Evolutionary conservation across 164 flowering plant species (phyloP).

Genomic region (Euptelea pleiosperma): DNA sequence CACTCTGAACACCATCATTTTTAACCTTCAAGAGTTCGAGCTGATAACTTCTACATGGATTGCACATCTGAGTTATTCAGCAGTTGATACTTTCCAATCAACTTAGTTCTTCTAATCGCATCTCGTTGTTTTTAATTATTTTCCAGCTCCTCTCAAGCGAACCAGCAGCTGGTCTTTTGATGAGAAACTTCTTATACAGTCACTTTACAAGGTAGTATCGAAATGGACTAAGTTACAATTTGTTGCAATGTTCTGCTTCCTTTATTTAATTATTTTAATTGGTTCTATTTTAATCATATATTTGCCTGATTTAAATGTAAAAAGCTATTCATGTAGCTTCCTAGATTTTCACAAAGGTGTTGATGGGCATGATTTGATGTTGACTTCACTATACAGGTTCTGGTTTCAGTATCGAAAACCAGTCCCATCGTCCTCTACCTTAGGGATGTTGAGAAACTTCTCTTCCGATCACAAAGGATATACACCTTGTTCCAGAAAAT

Average conservation of each 20-base stretch:
- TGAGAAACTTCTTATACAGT: conserved; percentile 75
- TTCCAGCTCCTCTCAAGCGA: conserved; percentile 62
- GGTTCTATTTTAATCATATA: not conserved
- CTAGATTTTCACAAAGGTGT: not conserved
- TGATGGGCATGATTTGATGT: not conserved
- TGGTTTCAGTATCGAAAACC: conserved; percentile 58
- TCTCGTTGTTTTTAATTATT: not conserved
- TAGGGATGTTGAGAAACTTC: conserved; percentile 72
- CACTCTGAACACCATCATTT: no score
- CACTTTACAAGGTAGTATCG: conserved; percentile 74
- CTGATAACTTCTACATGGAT: no score
- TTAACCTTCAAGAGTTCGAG: no score
- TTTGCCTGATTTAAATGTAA: not conserved
- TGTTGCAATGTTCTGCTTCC: not conserved
- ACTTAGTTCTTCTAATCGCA: not conserved
- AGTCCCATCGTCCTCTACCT: conserved; percentile 73
- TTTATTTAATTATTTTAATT: not conserved
- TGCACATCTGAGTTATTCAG: no score
- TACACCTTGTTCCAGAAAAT: conserved; percentile 75
- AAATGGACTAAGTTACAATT: not conserved
- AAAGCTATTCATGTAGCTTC: not conserved
- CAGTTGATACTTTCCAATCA: no score
- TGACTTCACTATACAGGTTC: conserved; percentile 47
- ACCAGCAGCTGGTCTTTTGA: conserved; percentile 89
- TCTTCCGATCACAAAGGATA: conserved; percentile 57